Conservation (phyloP, 805 yeast species). For the Wickerhamomyces pijperi region DNA sequence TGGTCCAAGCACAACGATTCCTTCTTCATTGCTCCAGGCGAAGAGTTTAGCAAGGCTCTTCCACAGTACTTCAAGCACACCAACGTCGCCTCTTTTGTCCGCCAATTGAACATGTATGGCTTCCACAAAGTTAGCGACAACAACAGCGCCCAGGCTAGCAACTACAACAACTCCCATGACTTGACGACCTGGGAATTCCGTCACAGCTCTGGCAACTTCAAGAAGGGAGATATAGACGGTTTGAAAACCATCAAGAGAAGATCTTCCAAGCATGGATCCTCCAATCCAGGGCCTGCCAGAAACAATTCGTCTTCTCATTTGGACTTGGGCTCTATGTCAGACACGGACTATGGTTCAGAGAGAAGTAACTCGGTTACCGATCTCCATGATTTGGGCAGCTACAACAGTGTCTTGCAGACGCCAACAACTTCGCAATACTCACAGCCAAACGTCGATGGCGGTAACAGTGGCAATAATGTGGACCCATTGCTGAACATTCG, state of each 20-base stretch:
- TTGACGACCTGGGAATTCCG: constrained; percentile 70
- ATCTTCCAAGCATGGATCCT: constrained; percentile 31
- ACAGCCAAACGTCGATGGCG: constrained; percentile 1
- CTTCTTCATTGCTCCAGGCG: constrained; percentile 75
- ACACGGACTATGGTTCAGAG: constrained; percentile 12
- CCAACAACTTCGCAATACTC: not conserved
- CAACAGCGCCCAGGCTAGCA: constrained; percentile 1
- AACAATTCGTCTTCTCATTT: constrained; percentile 2
- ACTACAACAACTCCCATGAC: constrained; percentile 4
- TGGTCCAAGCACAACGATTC: constrained; percentile 69
- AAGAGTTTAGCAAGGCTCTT: constrained; percentile 68
- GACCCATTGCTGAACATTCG: constrained; percentile 18
- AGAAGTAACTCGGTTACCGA: constrained; percentile 13
- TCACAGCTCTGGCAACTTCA: constrained; percentile 69
- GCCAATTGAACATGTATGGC: constrained; percentile 77
- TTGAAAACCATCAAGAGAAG: constrained; percentile 72
- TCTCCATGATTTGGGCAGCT: constrained; percentile 1
- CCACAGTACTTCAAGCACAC: constrained; percentile 68
- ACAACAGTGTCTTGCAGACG: not conserved
- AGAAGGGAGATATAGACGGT: constrained; percentile 69
- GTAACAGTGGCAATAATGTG: constrained; percentile 1
- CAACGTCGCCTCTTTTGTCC: constrained; percentile 66
- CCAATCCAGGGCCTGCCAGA: not conserved
- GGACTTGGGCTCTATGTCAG: constrained; percentile 5
- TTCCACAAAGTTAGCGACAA: constrained; percentile 52